Base-by-base conservation (phyloP, 2,329 filamentous ascomycete genomes). In the Scolecobasidium constrictum region DNA sequence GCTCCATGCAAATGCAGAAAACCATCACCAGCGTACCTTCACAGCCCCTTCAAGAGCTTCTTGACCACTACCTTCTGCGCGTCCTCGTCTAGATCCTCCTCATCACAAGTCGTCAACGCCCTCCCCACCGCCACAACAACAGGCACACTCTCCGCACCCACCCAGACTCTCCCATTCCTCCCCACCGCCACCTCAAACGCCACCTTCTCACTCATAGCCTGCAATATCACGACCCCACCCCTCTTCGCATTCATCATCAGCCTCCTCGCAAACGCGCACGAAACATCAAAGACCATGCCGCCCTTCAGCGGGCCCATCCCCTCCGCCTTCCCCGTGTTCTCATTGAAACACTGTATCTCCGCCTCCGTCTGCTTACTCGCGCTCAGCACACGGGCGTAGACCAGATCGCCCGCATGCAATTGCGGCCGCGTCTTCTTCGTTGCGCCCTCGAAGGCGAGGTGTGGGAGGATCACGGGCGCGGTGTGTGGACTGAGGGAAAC, bases 101-200 rank as follows among this genome's bases (percentile, higher is more conserved):
- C 73, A 58, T 96, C 88, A n/a, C 81, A 82, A 57, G 85, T 77
- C 53, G 74, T 73, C 38, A 98, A 67, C 35, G 86, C 84, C 51
- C 77, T 77, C 1, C 88, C 90, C 44, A 96, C 83, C 1, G 78
- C 73, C 48, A 94, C 67, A 5, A 87, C 81, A 22, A 78, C 79
- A 63, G 75, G 82, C 28, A 81, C 66, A 48, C 71, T 82, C 20
- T 82, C 83, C 50, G 83, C 87, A 56, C 90, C 81, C 12, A 96
- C 83, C 87, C 92, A 96, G 17, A 96, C 75, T 59, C 78, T 81
- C 33, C 92, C 92, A 61, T 98, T 98, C 55, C 86, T 77, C 15
- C 92, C 92, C 6, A 94, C 84, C 1, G 90, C 90, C 46, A 93
- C 84, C 68, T 98, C 92, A 59, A 96, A 98, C 16, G 83, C 79